Evolutionary conservation across 352 stramenopile genomes (phyloP).

Genomic region (Phytophthora syringae): DNA sequence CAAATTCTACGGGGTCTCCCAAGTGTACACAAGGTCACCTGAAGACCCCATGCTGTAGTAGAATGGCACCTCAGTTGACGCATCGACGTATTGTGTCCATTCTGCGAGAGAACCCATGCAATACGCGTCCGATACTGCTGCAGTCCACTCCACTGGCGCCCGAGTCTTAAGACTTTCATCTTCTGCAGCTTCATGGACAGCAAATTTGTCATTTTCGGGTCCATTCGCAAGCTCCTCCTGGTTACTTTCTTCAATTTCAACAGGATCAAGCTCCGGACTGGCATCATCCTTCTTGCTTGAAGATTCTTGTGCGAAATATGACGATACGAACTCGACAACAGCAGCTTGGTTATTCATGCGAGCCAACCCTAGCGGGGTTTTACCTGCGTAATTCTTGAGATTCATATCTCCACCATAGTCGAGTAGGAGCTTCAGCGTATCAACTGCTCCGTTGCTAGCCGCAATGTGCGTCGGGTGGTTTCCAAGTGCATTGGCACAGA

Average conservation of each 20-base stretch:
- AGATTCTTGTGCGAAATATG: conserved; percentile 66
- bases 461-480: conserved; percentile 83
- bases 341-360: conserved; percentile 66
- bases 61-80: conserved; percentile 55
- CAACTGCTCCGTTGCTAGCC: conserved; percentile 61
- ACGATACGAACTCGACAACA: conserved; percentile 66
- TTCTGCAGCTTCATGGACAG: conserved; percentile 12
- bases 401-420: conserved; percentile 88
- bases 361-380: conserved; percentile 77
- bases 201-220: background rate
- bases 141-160: conserved; percentile 54
- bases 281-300: conserved; percentile 11
- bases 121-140: conserved; percentile 43
- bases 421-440: conserved; percentile 71
- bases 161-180: conserved; percentile 26
- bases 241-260: conserved; percentile 8
- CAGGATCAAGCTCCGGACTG: conserved; percentile 11
- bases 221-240: conserved; percentile 11
- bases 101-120: conserved; percentile 68
- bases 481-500: conserved; percentile 63
- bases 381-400: conserved; percentile 83
- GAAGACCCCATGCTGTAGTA: conserved; percentile 35
- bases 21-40: conserved; percentile 41
- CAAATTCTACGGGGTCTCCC: conserved; percentile 78
- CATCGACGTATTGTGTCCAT: conserved; percentile 82